Percentiles rank a stretch among this genome's conserved stretches.
These are phyloP conservation scores for Centella asiatica DNA, from an alignment of 129 eudicot genomes.

Conservation along the genomic window DNA sequence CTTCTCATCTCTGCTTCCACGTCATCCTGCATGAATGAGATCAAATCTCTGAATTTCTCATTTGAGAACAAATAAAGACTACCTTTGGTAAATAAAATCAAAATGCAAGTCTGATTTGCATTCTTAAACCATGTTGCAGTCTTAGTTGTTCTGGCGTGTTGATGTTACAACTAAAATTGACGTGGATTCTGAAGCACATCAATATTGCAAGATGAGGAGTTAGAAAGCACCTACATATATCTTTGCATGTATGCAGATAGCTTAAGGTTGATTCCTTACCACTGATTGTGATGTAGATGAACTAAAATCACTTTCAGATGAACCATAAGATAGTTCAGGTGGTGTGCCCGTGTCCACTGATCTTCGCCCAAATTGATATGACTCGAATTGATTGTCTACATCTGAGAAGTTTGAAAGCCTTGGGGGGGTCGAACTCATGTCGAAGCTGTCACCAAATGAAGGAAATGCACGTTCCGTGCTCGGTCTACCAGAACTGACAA, in stretches of 20 bases:
- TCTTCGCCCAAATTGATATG: conserved; percentile 29
- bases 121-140: too few relatives aligned
- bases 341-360: conserved; percentile 39
- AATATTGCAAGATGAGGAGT: neutral
- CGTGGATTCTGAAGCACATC: neutral
- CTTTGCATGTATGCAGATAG: neutral
- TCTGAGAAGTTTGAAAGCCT: conserved; percentile 36
- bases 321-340: conserved; percentile 25
- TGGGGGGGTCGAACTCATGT: conserved; percentile 9
- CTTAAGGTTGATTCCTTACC: conserved; percentile 24
- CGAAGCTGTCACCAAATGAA: conserved; percentile 34
- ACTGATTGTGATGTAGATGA: conserved; percentile 25
- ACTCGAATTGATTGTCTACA: conserved; percentile 35
- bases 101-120: too few relatives aligned
- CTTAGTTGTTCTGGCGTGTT: neutral
- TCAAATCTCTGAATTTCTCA: neutral
- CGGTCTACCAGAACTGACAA: conserved; percentile 59
- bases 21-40: neutral
- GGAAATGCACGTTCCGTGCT: conserved; percentile 56
- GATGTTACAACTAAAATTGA: neutral
- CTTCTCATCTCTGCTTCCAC: conserved; percentile 8
- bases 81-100: too few relatives aligned
- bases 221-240: neutral
- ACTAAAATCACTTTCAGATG: conserved; percentile 33
- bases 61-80: too few relatives aligned